Conservation (phyloP, 495 filamentous ascomycete species). For the Xylaria flabelliformis region DNA sequence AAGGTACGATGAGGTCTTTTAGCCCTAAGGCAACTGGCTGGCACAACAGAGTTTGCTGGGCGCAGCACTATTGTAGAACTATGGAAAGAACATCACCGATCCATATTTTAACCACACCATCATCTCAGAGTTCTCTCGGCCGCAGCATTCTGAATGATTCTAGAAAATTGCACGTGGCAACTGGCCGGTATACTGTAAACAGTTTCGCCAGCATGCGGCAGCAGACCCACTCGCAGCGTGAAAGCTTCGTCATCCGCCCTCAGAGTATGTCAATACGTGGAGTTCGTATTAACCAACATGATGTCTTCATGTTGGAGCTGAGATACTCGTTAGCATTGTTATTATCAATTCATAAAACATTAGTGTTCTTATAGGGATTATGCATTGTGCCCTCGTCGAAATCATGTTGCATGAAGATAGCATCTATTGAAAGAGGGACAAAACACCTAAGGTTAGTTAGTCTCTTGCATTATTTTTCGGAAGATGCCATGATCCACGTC, state of each 20-base stretch:
- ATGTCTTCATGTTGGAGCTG: not conserved
- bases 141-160: slow-evolving; percentile 10
- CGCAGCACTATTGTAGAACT: slow-evolving; percentile 16
- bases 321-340: not conserved
- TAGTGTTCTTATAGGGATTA: not conserved
- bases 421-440: not conserved
- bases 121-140: not conserved
- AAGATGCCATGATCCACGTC: slow-evolving; percentile 23
- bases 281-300: not conserved
- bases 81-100: slow-evolving; percentile 9
- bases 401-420: not conserved
- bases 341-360: not conserved
- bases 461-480: slow-evolving; percentile 7
- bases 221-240: not conserved
- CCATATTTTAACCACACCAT: slow-evolving; percentile 6
- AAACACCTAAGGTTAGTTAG: slow-evolving; percentile 1
- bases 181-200: not conserved
- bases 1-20: not conserved
- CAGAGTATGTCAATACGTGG: not conserved
- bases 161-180: slow-evolving; percentile 14
- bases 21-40: slow-evolving; percentile 14
- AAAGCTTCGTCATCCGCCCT: slow-evolving; percentile 10
- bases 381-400: not conserved
- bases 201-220: not conserved
- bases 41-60: slow-evolving; percentile 22